Evolutionary conservation across 148 eudicot genomes (phyloP), one percentile per base, ranked within the genome.

Genomic region (Euryodendron excelsum): DNA sequence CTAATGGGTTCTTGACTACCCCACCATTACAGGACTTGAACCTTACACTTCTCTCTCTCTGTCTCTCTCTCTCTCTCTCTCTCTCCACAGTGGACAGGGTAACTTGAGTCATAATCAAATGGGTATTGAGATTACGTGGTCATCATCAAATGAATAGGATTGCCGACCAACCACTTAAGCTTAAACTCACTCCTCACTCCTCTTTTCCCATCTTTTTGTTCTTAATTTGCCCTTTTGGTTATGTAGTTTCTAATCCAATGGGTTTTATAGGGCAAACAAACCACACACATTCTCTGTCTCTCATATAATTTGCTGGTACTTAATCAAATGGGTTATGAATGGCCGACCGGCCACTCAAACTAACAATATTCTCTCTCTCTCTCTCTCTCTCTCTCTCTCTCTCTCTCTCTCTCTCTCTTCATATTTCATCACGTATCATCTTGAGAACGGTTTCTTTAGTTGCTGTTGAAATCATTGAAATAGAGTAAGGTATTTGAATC

Each of bases 281-380:
- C n/a, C 13, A 7, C n/a, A 10, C 14, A 2, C 9, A 27, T 5
- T 56, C 8, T 14, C 39, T 33, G 15, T 15, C 53, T n/a, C 72
- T 69, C 33, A 18, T n/a, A 28, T 68, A 15, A 68, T 68, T 68
- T n/a, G 45, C 33, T 4, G 15, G 28, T 8, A 9, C n/a, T 27
- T 5, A 30, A 47, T 50, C 3, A 72, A 45, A 25, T 52, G 33
- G 7, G 39, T 72, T 9, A 30, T 50, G 23, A 50, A 72, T 53
- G 76, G 60, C 76, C 63, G 60, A 73, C 76, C 28, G 58, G 23
- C 7, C 50, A 36, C 77, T 36, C 30, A 27, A 70, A 47, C n/a
- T 25, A 47, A 47, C 53, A 20, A n/a, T 47, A 66, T 13, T 17
- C 14, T n/a, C n/a, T n/a, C n/a, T n/a, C n/a, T n/a, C n/a, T n/a